These are phyloP conservation scores for Kodamaea neixiangensis DNA, from an alignment of 805 yeast species.

Conservation along the genomic window DNA sequence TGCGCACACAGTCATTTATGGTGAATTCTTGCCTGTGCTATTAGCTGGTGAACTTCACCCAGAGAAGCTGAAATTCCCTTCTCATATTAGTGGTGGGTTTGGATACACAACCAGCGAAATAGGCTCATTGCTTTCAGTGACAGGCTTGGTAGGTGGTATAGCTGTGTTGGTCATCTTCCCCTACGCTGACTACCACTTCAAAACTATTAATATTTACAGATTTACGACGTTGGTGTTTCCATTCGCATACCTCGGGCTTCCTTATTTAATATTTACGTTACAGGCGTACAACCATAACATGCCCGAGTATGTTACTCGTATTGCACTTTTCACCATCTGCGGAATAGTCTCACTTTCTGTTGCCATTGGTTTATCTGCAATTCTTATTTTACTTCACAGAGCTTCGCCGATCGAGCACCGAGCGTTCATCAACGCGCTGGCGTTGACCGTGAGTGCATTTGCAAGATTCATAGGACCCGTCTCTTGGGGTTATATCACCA, in stretches of 20 bases:
- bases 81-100: slow-evolving; percentile 52
- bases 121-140: slow-evolving; percentile 51
- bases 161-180: slow-evolving; percentile 55
- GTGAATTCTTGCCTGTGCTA: slow-evolving; percentile 58
- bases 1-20: slow-evolving; percentile 50
- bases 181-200: slow-evolving; percentile 47
- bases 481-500: slow-evolving; percentile 50
- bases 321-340: slow-evolving; percentile 29
- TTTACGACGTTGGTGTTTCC: slow-evolving; percentile 45
- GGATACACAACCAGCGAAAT: slow-evolving; percentile 48
- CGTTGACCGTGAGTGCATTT: slow-evolving; percentile 52
- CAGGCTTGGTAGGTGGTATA: slow-evolving; percentile 56
- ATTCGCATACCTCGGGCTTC: slow-evolving; percentile 45
- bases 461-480: slow-evolving; percentile 62
- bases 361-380: slow-evolving; percentile 54
- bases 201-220: slow-evolving; percentile 47
- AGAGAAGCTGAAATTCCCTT: slow-evolving; percentile 46
- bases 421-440: slow-evolving; percentile 60
- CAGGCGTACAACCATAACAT: slow-evolving; percentile 31
- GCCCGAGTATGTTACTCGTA: slow-evolving; percentile 21
- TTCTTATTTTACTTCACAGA: slow-evolving; percentile 54
- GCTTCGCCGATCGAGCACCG: slow-evolving; percentile 55
- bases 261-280: slow-evolving; percentile 49
- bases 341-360: slow-evolving; percentile 35
- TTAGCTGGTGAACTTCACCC: slow-evolving; percentile 38